These are phyloP conservation scores for Acanthamoeba polyphaga DNA, from an alignment of 208 protist genomes.

Conservation along the genomic window DNA sequence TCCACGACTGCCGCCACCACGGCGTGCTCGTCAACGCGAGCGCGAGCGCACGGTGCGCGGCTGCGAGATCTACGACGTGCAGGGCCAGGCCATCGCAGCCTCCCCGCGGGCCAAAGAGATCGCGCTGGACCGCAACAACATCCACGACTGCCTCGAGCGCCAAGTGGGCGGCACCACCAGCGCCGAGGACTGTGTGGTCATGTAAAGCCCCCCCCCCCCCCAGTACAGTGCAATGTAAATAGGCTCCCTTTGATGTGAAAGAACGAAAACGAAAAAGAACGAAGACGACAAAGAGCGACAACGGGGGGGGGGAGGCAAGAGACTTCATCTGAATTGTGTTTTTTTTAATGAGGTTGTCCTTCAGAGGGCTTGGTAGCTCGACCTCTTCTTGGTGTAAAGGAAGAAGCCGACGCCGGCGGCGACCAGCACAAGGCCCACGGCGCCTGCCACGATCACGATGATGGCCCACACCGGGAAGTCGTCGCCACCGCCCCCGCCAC, in stretches of 20 bases:
- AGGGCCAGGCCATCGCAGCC: neutral
- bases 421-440: too few relatives aligned
- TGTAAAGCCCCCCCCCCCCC: neutral
- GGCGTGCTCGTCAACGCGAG: slow-evolving; percentile 1
- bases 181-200: neutral
- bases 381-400: too few relatives aligned
- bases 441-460: too few relatives aligned
- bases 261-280: neutral
- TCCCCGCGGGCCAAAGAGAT: neutral
- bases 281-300: neutral
- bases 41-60: neutral
- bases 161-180: slow-evolving; percentile 47
- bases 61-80: slow-evolving; percentile 15
- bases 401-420: too few relatives aligned
- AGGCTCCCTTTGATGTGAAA: too few relatives aligned
- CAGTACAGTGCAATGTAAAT: too few relatives aligned
- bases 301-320: neutral
- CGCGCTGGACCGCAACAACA: neutral
- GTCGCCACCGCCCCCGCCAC: too few relatives aligned
- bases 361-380: too few relatives aligned
- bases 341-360: too few relatives aligned
- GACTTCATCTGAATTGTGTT: too few relatives aligned
- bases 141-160: neutral
- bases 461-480: too few relatives aligned
- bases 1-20: slow-evolving; percentile 50